Conservation (phyloP, 257 asterid species). For the Buddleja alternifolia region DNA sequence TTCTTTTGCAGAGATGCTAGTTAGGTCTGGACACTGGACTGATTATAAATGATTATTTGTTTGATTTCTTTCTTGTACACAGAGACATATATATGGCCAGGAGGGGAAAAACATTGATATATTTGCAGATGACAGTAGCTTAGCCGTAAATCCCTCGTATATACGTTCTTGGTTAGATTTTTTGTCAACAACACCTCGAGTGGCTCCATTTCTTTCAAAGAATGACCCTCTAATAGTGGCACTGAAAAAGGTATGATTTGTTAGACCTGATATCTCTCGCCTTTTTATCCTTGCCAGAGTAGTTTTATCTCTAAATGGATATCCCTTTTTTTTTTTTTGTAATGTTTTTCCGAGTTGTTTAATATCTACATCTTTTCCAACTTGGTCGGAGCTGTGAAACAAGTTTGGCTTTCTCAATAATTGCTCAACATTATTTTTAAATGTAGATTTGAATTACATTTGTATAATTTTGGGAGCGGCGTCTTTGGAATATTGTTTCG, state of each 20-base stretch:
- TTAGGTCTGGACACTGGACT: conserved; percentile 1
- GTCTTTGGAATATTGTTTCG: background rate
- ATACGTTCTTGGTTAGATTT: conserved; percentile 80
- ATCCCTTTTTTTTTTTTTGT: too few relatives aligned
- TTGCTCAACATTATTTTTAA: background rate
- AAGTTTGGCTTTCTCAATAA: background rate
- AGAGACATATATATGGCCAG: conserved; percentile 81
- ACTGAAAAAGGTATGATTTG: conserved; percentile 63
- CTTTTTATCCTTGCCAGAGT: conserved; percentile 7
- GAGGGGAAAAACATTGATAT: conserved; percentile 61
- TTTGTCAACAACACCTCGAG: conserved; percentile 84
- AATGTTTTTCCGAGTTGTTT: background rate
- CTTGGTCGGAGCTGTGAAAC: background rate
- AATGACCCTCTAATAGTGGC: conserved; percentile 78
- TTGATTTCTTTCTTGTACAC: conserved; percentile 32
- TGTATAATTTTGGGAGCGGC: background rate
- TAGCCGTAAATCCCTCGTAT: conserved; percentile 82
- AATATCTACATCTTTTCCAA: too few relatives aligned
- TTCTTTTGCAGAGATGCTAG: conserved; percentile 4
- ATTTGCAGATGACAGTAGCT: conserved; percentile 83
- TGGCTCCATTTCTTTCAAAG: conserved; percentile 42
- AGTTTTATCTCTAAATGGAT: background rate
- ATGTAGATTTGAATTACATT: background rate
- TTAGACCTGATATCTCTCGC: conserved; percentile 10
- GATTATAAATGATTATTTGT: conserved; percentile 3